phyloP scores from a whole-genome alignment of 192 early-diverging fungal species.

The Paraglomus occultum region DNA sequence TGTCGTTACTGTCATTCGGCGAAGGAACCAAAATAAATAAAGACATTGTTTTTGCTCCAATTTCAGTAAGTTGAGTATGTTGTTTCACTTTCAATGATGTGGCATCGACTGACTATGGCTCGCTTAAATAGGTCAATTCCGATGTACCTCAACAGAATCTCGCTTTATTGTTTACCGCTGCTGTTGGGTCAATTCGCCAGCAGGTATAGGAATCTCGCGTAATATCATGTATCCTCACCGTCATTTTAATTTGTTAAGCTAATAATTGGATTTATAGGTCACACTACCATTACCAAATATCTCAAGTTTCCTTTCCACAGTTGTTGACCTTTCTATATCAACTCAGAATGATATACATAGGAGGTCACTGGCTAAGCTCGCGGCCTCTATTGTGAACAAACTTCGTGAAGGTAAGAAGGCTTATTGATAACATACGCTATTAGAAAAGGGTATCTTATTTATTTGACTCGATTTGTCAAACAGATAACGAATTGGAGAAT shows the following conservation, averaged over 20 bases:
- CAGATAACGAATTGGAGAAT: constrained; percentile 33
- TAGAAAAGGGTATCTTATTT: neutral
- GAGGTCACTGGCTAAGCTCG: constrained; percentile 52
- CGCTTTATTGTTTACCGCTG: constrained; percentile 26
- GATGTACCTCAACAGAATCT: constrained; percentile 22
- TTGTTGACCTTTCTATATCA: constrained; percentile 44
- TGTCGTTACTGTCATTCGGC: constrained; percentile 28
- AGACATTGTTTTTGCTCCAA: no score
- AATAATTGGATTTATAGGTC: constrained; percentile 36
- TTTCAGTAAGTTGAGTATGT: no score
- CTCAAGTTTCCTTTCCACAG: constrained; percentile 39
- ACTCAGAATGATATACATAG: constrained; percentile 43
- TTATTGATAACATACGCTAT: no score
- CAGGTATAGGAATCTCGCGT: constrained; percentile 22
- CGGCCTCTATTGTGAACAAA: constrained; percentile 71
- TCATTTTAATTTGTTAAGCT: neutral
- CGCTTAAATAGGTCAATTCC: constrained; percentile 25
- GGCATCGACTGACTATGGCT: no score
- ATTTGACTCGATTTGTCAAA: neutral
- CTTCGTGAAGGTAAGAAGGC: constrained; percentile 35
- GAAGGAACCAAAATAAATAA: constrained; percentile 5
- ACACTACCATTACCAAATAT: constrained; percentile 48
- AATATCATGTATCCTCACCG: neutral
- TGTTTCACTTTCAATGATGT: no score
- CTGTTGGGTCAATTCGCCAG: constrained; percentile 27